Evolutionary conservation across 805 yeast genomes (phyloP).

Genomic region (Ogataea minuta): DNA sequence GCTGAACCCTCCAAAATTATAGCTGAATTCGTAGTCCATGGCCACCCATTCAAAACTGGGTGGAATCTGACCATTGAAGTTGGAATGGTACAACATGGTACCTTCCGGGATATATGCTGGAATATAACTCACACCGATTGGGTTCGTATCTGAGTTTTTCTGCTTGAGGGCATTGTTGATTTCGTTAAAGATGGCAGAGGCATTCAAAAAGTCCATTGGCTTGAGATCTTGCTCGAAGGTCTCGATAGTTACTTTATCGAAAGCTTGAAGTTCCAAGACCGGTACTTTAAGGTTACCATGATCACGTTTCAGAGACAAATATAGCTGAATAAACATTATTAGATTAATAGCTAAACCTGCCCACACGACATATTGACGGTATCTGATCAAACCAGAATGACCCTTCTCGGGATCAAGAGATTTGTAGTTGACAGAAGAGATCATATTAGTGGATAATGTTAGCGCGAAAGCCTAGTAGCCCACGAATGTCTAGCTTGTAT

Average conservation of each 20-base stretch:
- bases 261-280: neutral
- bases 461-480: neutral
- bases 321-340: neutral
- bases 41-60: slow-evolving; percentile 59
- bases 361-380: slow-evolving; percentile 4
- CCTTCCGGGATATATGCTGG: slow-evolving; percentile 63
- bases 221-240: slow-evolving; percentile 27
- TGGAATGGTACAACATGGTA: slow-evolving; percentile 56
- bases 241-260: slow-evolving; percentile 7
- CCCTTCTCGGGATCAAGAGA: neutral
- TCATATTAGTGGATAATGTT: neutral
- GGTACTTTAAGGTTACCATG: neutral
- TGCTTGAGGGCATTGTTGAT: slow-evolving; percentile 52
- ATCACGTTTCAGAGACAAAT: neutral
- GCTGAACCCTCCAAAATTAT: slow-evolving; percentile 38
- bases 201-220: slow-evolving; percentile 44
- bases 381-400: neutral
- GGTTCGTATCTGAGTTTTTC: slow-evolving; percentile 49
- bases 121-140: slow-evolving; percentile 55
- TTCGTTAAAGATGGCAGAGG: slow-evolving; percentile 55
- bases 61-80: slow-evolving; percentile 40
- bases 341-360: slow-evolving; percentile 1
- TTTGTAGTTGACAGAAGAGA: slow-evolving; percentile 1
- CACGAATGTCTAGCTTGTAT: neutral
- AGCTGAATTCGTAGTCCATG: slow-evolving; percentile 61